Percentiles rank a stretch among this genome's conserved stretches.
phyloP scores from a whole-genome alignment of 2,329 filamentous ascomycete species.

The Trichoderma afroharzianum region DNA sequence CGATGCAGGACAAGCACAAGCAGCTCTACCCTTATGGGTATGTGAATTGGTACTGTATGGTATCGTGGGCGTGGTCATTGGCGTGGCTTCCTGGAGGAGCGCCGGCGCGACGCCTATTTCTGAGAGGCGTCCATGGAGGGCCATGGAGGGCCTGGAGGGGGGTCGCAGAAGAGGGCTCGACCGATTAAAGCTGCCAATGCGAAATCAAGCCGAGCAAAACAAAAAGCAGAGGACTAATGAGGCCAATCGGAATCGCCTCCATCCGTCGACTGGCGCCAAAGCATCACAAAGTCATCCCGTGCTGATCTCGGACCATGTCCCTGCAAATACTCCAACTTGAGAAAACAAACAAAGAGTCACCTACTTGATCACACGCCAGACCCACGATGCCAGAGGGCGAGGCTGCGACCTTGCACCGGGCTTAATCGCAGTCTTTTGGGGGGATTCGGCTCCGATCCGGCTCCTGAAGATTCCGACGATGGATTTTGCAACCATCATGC shows the following conservation, averaged over 20 bases:
- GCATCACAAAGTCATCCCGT: not conserved
- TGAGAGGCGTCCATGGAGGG: conserved; percentile 7
- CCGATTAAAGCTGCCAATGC: not conserved
- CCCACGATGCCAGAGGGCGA: not conserved
- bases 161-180: not conserved
- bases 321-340: not conserved
- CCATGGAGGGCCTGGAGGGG: not conserved
- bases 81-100: conserved; percentile 3
- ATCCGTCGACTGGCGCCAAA: not conserved
- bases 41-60: not conserved
- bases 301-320: not conserved
- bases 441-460: not conserved
- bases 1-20: not conserved
- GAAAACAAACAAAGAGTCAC: not conserved
- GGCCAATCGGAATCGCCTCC: conserved; percentile 6
- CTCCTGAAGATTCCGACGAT: conserved; percentile 13
- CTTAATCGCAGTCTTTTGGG: not conserved
- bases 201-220: not conserved
- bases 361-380: conserved; percentile 8
- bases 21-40: not conserved
- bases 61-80: not conserved
- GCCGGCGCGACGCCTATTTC: conserved; percentile 13
- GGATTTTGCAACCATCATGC: not conserved
- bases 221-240: not conserved
- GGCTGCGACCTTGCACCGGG: not conserved